Percentiles rank a stretch among this genome's conserved stretches.
phyloP scores from a whole-genome alignment of 345 rosid genomes.

The Murraya koenigii region DNA sequence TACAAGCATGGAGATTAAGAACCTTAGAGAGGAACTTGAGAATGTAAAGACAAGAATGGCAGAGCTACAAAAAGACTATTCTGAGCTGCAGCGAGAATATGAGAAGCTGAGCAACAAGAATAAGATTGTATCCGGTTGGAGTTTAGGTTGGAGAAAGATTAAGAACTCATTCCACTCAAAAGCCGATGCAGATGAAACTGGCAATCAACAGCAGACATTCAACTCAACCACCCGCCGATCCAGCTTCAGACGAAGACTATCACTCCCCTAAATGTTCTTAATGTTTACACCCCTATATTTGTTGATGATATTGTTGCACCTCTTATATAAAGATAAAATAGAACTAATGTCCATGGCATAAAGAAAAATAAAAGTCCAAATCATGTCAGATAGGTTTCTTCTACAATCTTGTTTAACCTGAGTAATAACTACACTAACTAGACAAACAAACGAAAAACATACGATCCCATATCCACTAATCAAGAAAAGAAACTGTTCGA shows the following conservation, averaged over 20 bases:
- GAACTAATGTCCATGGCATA: background rate
- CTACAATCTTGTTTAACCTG: background rate
- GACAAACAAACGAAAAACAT: background rate
- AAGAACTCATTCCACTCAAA: constrained; percentile 46
- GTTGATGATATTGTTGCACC: background rate
- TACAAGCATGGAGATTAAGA: constrained; percentile 45
- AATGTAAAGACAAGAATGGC: constrained; percentile 52
- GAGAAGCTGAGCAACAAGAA: constrained; percentile 52
- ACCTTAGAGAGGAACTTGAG: constrained; percentile 60
- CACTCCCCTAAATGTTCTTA: constrained; percentile 36
- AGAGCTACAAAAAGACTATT: constrained; percentile 61
- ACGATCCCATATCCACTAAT: background rate
- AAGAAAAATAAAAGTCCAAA: background rate
- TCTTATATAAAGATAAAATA: constrained; percentile 3
- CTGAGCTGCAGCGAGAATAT: constrained; percentile 61
- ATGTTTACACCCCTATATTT: background rate
- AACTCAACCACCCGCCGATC: constrained; percentile 17
- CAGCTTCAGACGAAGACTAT: constrained; percentile 39
- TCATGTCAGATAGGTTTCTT: background rate
- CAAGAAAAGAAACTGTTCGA: background rate
- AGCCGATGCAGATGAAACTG: constrained; percentile 36
- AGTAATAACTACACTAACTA: background rate
- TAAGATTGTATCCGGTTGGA: constrained; percentile 36
- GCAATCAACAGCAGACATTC: constrained; percentile 28
- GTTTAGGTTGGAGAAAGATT: constrained; percentile 49